Percentiles rank a stretch among this genome's conserved stretches.
Evolutionary conservation across 1,284 basidiomycete genomes (phyloP).

Genomic region (Phenoliferia sp.): DNA sequence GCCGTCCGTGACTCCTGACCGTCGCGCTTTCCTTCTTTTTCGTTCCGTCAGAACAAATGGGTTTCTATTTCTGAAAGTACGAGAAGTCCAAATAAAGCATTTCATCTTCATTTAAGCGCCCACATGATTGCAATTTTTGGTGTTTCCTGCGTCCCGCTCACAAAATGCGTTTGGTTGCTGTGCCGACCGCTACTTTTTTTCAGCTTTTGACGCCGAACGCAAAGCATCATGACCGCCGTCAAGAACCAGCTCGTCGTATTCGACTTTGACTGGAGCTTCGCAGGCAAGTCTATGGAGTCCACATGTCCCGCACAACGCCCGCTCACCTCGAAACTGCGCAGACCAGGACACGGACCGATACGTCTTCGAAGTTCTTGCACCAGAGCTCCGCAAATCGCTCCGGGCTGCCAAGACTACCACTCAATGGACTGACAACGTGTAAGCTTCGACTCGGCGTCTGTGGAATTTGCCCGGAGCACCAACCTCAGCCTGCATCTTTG

Average conservation of each 20-base stretch:
- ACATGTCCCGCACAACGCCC: not conserved
- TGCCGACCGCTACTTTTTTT: not conserved
- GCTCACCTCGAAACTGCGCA: conserved; percentile 48
- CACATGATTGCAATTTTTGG: too few species aligned
- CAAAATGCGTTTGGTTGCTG: too few species aligned
- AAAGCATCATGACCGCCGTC: conserved; percentile 30
- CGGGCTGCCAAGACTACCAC: conserved; percentile 59
- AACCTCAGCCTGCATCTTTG: not conserved
- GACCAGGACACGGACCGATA: conserved; percentile 98
- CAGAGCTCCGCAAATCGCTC: conserved; percentile 77
- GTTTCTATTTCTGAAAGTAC: too few species aligned
- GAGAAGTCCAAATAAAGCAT: too few species aligned
- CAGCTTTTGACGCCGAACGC: conserved; percentile 1
- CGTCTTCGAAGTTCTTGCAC: conserved; percentile 86
- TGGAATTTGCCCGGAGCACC: not conserved
- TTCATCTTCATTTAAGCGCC: too few species aligned
- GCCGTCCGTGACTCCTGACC: not conserved
- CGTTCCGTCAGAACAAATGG: too few species aligned
- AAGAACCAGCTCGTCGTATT: conserved; percentile 80
- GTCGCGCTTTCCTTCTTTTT: not conserved
- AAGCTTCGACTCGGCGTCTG: conserved; percentile 41
- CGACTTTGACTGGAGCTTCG: conserved; percentile 83
- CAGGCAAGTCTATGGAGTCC: conserved; percentile 10
- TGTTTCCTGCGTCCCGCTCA: too few species aligned
- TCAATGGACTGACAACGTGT: conserved; percentile 96